Base-by-base conservation (phyloP, 2,329 filamentous ascomycete genomes). In the Colletotrichum sp. region DNA sequence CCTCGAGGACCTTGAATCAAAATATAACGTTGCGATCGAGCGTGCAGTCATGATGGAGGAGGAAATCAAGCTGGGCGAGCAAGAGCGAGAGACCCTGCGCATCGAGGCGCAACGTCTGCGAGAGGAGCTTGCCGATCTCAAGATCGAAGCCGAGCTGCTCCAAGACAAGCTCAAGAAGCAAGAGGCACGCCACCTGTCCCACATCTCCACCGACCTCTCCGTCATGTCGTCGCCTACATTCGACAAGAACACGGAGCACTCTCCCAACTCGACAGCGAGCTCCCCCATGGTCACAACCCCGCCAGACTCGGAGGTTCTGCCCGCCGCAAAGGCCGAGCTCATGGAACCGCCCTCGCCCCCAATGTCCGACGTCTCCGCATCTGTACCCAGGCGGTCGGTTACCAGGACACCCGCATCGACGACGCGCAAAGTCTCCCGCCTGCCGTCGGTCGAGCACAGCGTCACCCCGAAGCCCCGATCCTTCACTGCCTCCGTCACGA, bases 21-120 rank as follows among this genome's bases (percentile, higher is more conserved):
- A 99, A 85, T 98, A 97, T 85, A 99, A 98, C 83, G 92, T 98
- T 72, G 92, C 96, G 6, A 98, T 99, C 80, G 97, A 99, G 86
- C 91, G 96, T 70, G 93, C 91, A 12, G 97, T 99, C 30, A 92
- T 99, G 90, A 91, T 98, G 86, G 97, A 99, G 83, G 96, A 98
- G 84, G 97, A 99, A 84, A 94, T 99, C 81, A 96, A 94, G 85
- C 91, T 92, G 60, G 95, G 95, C 63, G 97, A 99, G 82, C 94
- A 98, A 85, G 97, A 99, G 85, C 92, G 97, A 81, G 97, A 99
- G 84, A 86, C 88, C 9, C 88, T 99, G 77, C 93, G 97, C 67
- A 98, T 99, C 80, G 96, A 99, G 81, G 92, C 94, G 12, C 97
- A 99, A 85, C 91, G 96, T 66, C 87, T 99, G 77, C 93, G 95